Conservation (phyloP, 2,329 filamentous ascomycete genomes). For the Colletotrichum euphorbiae region DNA sequence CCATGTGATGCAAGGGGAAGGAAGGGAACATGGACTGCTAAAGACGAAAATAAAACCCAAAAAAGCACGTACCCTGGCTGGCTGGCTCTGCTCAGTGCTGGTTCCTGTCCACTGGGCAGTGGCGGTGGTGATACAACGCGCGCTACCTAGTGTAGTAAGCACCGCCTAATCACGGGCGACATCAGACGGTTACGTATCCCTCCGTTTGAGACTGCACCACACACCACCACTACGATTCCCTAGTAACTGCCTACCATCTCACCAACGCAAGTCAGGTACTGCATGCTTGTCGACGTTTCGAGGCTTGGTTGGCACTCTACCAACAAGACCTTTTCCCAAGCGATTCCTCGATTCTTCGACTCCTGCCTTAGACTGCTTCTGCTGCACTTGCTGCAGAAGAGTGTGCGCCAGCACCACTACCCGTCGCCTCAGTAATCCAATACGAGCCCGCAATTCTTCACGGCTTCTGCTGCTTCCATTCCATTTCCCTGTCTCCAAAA, state of each 20-base stretch:
- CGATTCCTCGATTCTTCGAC: too few relatives aligned
- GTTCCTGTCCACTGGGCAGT: too few relatives aligned
- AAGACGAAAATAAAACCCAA: too few relatives aligned
- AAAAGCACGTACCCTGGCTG: too few relatives aligned
- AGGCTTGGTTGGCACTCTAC: slow-evolving; percentile 3
- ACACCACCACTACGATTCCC: background rate
- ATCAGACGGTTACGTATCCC: slow-evolving; percentile 22
- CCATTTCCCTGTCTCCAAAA: background rate
- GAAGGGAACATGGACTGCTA: too few relatives aligned
- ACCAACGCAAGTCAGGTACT: background rate
- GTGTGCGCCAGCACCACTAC: background rate
- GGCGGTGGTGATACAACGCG: too few relatives aligned
- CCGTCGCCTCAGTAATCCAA: slow-evolving; percentile 14
- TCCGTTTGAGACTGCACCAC: slow-evolving; percentile 20
- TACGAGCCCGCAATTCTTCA: slow-evolving; percentile 1
- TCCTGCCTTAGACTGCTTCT: background rate
- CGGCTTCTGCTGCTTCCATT: background rate
- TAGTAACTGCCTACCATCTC: background rate
- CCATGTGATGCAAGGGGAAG: too few relatives aligned
- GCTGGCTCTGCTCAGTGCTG: too few relatives aligned
- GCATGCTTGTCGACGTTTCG: background rate
- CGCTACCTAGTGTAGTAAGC: too few relatives aligned
- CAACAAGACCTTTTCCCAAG: background rate
- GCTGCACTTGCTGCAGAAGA: background rate
- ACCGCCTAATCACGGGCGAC: background rate